phyloP scores from a whole-genome alignment of 1,139 yeast genomes.

The Williopsis jadinii region DNA sequence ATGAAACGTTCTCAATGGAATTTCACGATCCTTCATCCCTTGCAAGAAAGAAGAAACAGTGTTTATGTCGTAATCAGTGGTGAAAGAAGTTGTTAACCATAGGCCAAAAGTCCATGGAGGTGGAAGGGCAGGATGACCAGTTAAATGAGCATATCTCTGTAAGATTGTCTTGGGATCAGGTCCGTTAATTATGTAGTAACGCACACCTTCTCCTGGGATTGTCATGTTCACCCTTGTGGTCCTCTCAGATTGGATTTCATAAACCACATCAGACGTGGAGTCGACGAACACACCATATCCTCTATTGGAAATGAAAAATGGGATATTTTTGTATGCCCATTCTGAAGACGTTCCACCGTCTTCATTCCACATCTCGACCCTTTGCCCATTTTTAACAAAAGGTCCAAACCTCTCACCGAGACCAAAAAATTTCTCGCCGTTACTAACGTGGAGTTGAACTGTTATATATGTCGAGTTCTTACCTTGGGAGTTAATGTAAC shows the following conservation, averaged over 20 bases:
- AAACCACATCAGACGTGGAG: conserved; percentile 14
- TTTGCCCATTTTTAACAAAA: conserved; percentile 17
- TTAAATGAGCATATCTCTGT: conserved; percentile 15
- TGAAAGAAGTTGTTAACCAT: conserved; percentile 18
- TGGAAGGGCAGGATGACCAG: conserved; percentile 17
- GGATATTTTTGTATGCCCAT: conserved; percentile 17
- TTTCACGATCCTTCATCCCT: conserved; percentile 18
- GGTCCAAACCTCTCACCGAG: conserved; percentile 20
- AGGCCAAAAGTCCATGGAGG: conserved; percentile 19
- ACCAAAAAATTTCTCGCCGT: conserved; percentile 19
- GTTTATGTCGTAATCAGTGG: conserved; percentile 17
- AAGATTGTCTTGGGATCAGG: conserved; percentile 18
- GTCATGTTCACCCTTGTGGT: conserved; percentile 16
- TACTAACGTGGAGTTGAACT: conserved; percentile 16
- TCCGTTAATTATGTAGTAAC: conserved; percentile 17
- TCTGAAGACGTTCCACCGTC: conserved; percentile 20
- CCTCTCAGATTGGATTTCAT: conserved; percentile 17
- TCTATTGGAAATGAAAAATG: conserved; percentile 15
- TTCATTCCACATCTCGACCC: conserved; percentile 19
- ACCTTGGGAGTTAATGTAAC: conserved; percentile 7
- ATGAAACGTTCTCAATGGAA: conserved; percentile 17
- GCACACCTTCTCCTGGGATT: conserved; percentile 15
- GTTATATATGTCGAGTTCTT: conserved; percentile 10
- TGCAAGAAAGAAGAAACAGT: conserved; percentile 16
- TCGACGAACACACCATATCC: conserved; percentile 19